Base-by-base conservation (phyloP, 2,329 filamentous ascomycete species). In the Alternaria postmessia region DNA sequence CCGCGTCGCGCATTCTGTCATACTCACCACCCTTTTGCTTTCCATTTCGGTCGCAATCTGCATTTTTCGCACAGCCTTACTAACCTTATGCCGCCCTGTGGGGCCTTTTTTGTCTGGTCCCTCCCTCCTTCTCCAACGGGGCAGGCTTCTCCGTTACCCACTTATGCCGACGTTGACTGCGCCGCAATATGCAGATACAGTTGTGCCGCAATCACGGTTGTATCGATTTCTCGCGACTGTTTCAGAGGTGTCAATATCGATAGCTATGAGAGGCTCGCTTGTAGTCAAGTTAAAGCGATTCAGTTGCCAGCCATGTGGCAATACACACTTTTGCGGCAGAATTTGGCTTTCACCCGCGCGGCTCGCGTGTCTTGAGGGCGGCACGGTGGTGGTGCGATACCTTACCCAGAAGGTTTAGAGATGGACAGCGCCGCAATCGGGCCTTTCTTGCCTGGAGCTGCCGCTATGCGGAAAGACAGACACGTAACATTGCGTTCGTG, bases 181-280 rank as follows among this genome's bases (percentile, higher is more conserved):
- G 61, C 61, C 61, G 61, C 58, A 64, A 61, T 57, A 43, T 58
- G 61, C 48, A 38, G 52, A 30, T 52, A 38, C 18, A 26, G 53
- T 39, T n/a, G 54, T 53, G 62, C 62, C 62, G 62, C 62, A 64
- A 64, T 62, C 56, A 64, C 44, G 30, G 56, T 46, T 36, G 51
- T 60, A 60, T 60, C 41, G 57, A 38, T 46, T 47, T 26, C 24
- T 20, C 22, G 46, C 44, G 18, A 41, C 34, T 36, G n/a, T 44
- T 60, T 52, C 46, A 52, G 47, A 62, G 39, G 6, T 24, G 26
- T 42, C 36, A 52, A 48, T 38, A 56, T 22, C 34, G 7, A 16
- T 20, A 22, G 14, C 47, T 47, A 28, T 44, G 36, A 44, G 24
- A 28, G 54, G 54, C 30, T 51, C 54, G 54, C 26, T 18, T 51